These are phyloP conservation scores for Aotearoamyces nothofagi DNA, from an alignment of 2,329 filamentous ascomycete genomes.

Conservation along the genomic window DNA sequence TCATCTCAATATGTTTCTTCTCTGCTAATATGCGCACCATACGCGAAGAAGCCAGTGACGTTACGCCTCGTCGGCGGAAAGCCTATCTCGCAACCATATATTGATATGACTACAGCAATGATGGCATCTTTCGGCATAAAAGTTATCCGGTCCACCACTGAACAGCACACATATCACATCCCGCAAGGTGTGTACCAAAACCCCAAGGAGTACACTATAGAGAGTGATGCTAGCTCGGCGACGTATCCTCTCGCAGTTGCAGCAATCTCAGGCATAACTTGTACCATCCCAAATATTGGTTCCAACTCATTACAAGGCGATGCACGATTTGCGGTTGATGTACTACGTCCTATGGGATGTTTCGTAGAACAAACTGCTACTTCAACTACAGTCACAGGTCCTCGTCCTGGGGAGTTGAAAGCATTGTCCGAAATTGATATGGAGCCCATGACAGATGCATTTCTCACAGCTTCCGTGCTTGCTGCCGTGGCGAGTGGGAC, in stretches of 20 bases:
- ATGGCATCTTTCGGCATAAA: conserved; percentile 83
- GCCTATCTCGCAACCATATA: conserved; percentile 91
- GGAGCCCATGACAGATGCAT: conserved; percentile 99
- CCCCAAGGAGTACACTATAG: conserved; percentile 73
- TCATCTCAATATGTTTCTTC: conserved; percentile 99
- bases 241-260: conserved; percentile 92
- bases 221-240: conserved; percentile 95
- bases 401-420: conserved; percentile 55
- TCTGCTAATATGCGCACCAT: conserved; percentile 90
- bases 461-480: conserved; percentile 85
- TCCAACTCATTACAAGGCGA: conserved; percentile 86
- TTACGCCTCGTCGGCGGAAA: conserved; percentile 87
- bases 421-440: conserved; percentile 79
- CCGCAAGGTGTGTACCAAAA: conserved; percentile 73
- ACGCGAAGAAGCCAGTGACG: conserved; percentile 87
- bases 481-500: conserved; percentile 75
- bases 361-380: conserved; percentile 67
- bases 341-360: conserved; percentile 88
- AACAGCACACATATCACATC: conserved; percentile 87
- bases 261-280: conserved; percentile 89
- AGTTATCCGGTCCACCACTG: conserved; percentile 60
- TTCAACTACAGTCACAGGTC: conserved; percentile 88
- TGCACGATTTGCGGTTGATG: conserved; percentile 82
- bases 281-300: conserved; percentile 92
- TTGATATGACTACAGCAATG: conserved; percentile 98